Percentiles rank a stretch among this genome's conserved stretches.
phyloP scores from a whole-genome alignment of 2,329 filamentous ascomycete species.

The Zopfia rhizophila region DNA sequence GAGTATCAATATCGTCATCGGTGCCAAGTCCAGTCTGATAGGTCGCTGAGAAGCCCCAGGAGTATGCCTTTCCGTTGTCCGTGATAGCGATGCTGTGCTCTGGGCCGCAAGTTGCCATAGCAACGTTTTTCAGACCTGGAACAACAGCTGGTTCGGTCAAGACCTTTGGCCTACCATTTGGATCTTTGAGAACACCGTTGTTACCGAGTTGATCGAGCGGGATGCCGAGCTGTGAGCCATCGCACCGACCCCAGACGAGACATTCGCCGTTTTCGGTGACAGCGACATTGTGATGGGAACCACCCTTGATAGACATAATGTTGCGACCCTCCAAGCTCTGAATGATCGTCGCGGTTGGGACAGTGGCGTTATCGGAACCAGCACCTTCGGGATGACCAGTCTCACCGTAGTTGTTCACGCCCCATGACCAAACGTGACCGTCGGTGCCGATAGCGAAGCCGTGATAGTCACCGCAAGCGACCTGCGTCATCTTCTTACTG shows the following conservation, averaged over 20 bases:
- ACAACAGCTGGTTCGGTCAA: slow-evolving; percentile 73
- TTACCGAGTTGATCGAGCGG: slow-evolving; percentile 53
- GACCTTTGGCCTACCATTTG: slow-evolving; percentile 74
- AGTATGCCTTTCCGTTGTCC: slow-evolving; percentile 74
- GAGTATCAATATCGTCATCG: slow-evolving; percentile 80
- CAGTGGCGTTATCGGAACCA: slow-evolving; percentile 74
- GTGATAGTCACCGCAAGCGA: slow-evolving; percentile 81
- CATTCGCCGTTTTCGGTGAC: slow-evolving; percentile 64
- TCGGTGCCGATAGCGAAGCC: slow-evolving; percentile 78
- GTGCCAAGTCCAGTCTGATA: slow-evolving; percentile 83
- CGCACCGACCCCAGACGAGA: slow-evolving; percentile 69
- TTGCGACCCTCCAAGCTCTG: slow-evolving; percentile 70
- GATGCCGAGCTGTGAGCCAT: slow-evolving; percentile 66
- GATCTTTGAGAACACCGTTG: slow-evolving; percentile 60
- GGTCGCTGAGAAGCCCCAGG: slow-evolving; percentile 83
- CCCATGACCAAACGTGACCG: slow-evolving; percentile 81
- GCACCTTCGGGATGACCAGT: slow-evolving; percentile 73
- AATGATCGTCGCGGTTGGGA: slow-evolving; percentile 74
- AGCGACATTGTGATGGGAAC: slow-evolving; percentile 77
- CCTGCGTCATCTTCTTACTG: slow-evolving; percentile 66
- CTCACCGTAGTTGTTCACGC: slow-evolving; percentile 87
- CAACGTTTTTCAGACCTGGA: slow-evolving; percentile 67
- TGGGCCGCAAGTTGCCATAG: slow-evolving; percentile 69
- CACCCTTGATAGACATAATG: slow-evolving; percentile 76
- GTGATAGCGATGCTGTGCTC: slow-evolving; percentile 80